Base-by-base conservation (phyloP, 257 asterid species). In the Fraxinus anomala region DNA sequence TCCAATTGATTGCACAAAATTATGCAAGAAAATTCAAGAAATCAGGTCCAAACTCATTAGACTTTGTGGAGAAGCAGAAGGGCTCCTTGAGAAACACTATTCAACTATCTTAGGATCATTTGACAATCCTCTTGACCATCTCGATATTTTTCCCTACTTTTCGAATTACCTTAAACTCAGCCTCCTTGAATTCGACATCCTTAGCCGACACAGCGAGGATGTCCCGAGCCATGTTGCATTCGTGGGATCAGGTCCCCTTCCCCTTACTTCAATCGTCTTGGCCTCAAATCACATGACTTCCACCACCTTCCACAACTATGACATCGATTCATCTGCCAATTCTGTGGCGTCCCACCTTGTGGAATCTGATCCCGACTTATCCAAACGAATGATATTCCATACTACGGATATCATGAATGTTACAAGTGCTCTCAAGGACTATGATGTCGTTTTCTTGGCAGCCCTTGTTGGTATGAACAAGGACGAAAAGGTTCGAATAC, bases 191-290 rank as follows among this genome's bases (percentile, higher is more conserved):
- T 86, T 49, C 87, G 86, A 83, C 75, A 89, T 94, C 74, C 87
- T 94, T 2, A 30, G 70, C 59, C 84, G 72, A 28, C 89, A 92
- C 84, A 40, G 28, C 76, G 67, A 76, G 12, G 13, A 70, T 63
- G 68, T 63, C 73, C 93, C 96, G 0, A 12, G 21, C 5, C 84
- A 80, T 1, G 19, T 92, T 6, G 98, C 97, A 47, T 92, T 94
- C 44, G 79, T 92, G 4, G 98, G 98, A 28, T 92, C 97, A 9
- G 97, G 97, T 26, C 98, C 98, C 6, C 87, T 94, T 14, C 97
- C 98, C 2, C 87, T 94, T 19, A 92, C 97, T 73, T 91, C 98
- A 16, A 86, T 94, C 69, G 97, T 91, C 28, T 78, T 94, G 21
- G 97, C 98, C 9, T 47, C 90, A 6, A 36, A 83, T 76, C 97